A percentile compares a stretch with the other conserved stretches of the same genome.
These are phyloP conservation scores for Alternaria rosae DNA, from an alignment of 2,329 filamentous ascomycete genomes.

Conservation along the genomic window DNA sequence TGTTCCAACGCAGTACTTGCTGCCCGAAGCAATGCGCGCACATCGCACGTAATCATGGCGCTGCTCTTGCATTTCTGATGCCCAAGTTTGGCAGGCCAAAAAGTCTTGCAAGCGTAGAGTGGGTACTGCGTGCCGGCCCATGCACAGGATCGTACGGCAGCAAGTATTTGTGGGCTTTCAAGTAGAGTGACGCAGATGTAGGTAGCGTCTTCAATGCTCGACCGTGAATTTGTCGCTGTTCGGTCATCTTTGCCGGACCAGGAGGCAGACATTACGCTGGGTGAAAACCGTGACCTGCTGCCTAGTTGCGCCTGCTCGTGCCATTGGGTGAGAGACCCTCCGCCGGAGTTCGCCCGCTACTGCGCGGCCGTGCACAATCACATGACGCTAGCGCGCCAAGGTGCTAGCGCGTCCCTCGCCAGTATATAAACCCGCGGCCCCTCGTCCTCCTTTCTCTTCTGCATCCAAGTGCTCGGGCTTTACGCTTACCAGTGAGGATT, in stretches of 20 bases:
- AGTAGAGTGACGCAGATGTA: not conserved
- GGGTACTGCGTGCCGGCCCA: not conserved
- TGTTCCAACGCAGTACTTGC: not conserved
- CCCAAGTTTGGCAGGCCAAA: not conserved
- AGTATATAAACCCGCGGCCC: constrained; percentile 14
- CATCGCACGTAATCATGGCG: not conserved
- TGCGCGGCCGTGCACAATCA: constrained; percentile 4
- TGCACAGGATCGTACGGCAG: not conserved
- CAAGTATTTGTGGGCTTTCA: not conserved
- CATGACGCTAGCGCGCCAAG: constrained; percentile 31
- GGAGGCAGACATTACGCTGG: not conserved
- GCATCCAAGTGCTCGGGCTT: constrained; percentile 70
- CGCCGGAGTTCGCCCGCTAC: not conserved
- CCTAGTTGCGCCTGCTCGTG: not conserved
- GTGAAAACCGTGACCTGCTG: constrained; percentile 3
- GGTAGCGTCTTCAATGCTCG: not conserved
- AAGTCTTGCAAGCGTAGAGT: not conserved
- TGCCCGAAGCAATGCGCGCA: not conserved
- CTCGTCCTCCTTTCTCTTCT: constrained; percentile 10
- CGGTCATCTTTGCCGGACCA: not conserved
- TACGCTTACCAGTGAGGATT: constrained; percentile 87
- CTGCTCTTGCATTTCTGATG: not conserved
- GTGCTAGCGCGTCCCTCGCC: not conserved
- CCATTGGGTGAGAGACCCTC: not conserved
- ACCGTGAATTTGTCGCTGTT: not conserved